Base-by-base conservation (phyloP, 495 filamentous ascomycete species). In the Hypoxylon subgilvum region DNA sequence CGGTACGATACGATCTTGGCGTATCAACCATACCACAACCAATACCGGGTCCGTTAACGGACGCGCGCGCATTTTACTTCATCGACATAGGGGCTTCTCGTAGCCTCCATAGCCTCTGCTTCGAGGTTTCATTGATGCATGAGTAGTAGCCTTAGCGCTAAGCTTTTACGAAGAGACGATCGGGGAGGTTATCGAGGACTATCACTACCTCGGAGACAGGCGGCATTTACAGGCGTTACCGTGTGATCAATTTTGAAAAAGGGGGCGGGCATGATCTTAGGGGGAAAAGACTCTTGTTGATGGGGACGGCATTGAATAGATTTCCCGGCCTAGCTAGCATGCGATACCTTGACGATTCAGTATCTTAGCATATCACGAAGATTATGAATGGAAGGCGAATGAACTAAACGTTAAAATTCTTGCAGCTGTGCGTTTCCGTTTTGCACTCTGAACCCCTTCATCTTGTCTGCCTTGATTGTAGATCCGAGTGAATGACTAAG, bases 111-210 rank as follows among this genome's bases (percentile, higher is more conserved):
- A 16, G 52, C 59, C 52, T 56, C 59, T 63, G 59, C 59, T 63
- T 63, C 59, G 59, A 48, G 59, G 52, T 57, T 42, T n/a, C n/a
- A n/a, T 56, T 62, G 40, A 45, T 63, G 21, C 52, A 42, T 57
- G n/a, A n/a, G n/a, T 63, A 30, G 41, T 56, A 41, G 58, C 58
- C 52, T 27, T 63, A 44, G 41, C 50, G 52, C n/a, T n/a, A n/a
- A n/a, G 52, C 52, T 57, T 64, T 64, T 54, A 64, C 61, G 61
- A 64, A 64, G 61, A 64, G 2, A 64, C 44, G 61, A 64, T 64
- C 61, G 50, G 49, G 49, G 61, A 27, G 53, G 48, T 58, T 58
- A 58, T 58, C 49, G 49, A 54, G 54, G 41, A 48, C 34, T 58
- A 51, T 52, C 48, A 57, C 17, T 14, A 53, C 52, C 52, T 57